A percentile compares a stretch with the other conserved stretches of the same genome.
These are phyloP conservation scores for Fusarium metavorans DNA, from an alignment of 2,329 filamentous ascomycete genomes.

Conservation along the genomic window DNA sequence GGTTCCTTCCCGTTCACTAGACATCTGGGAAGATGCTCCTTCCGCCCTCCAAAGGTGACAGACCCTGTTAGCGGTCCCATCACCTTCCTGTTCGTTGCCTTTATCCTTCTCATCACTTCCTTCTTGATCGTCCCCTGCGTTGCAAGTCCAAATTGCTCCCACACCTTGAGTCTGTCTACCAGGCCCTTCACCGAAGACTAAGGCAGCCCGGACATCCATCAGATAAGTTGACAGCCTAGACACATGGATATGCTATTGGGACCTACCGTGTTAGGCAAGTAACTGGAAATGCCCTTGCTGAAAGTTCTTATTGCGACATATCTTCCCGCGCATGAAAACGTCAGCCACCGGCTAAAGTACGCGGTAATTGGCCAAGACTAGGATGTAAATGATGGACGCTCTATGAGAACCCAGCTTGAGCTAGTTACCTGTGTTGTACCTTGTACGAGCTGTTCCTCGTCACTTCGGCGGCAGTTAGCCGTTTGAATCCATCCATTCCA, in stretches of 20 bases:
- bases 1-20: background rate
- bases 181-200: conserved; percentile 19
- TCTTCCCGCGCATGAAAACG: background rate
- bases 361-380: background rate
- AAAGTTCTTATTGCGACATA: conserved; percentile 4
- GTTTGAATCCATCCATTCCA: background rate
- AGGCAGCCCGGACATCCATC: conserved; percentile 27
- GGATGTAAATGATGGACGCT: conserved; percentile 18
- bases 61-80: background rate
- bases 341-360: conserved; percentile 26
- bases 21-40: conserved; percentile 3
- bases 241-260: conserved; percentile 3
- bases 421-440: background rate
- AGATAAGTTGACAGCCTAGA: conserved; percentile 24
- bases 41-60: background rate
- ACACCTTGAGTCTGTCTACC: conserved; percentile 18
- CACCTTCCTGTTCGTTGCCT: conserved; percentile 5
- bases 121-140: conserved; percentile 12
- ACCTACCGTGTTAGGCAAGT: conserved; percentile 34
- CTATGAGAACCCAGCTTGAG: background rate
- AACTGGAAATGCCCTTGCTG: conserved; percentile 3
- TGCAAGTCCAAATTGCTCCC: conserved; percentile 3
- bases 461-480: background rate
- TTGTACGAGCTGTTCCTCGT: background rate
- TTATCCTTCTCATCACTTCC: conserved; percentile 8